phyloP scores from a whole-genome alignment of 306 rosid genomes.

The Pterocarpus macrocarpus region DNA sequence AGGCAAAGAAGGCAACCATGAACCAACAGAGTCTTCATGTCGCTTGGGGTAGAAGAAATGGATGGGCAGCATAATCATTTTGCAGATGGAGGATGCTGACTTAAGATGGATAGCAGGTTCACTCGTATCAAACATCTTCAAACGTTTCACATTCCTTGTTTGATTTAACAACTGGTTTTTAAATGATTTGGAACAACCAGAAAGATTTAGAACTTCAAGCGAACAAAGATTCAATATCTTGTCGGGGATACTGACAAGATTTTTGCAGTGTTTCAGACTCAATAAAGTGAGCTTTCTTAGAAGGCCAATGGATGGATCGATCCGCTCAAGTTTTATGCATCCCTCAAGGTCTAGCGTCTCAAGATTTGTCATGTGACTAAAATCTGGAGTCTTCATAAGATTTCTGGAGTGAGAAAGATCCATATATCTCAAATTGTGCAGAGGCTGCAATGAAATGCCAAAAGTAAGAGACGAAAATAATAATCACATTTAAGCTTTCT shows the following conservation, averaged over 20 bases:
- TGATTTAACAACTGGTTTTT: not conserved
- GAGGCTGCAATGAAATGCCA: not conserved
- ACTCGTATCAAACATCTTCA: no score
- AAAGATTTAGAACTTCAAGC: not conserved
- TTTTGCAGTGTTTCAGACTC: not conserved
- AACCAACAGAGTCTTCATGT: not conserved
- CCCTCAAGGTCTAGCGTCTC: fast-evolving
- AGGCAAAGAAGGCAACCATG: not conserved
- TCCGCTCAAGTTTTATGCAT: not conserved
- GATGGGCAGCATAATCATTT: no score
- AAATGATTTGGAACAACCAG: constrained; percentile 1
- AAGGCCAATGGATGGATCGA: constrained; percentile 16
- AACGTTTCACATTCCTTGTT: no score
- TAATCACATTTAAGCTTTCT: no score
- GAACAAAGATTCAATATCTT: not conserved
- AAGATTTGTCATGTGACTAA: not conserved
- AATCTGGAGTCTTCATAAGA: constrained; percentile 1
- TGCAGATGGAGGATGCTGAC: no score
- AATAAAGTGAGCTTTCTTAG: not conserved
- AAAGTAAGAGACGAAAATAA: not conserved
- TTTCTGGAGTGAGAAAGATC: not conserved
- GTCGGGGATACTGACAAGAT: not conserved
- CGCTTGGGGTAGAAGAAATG: not conserved
- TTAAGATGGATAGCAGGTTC: no score
- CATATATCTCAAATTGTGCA: not conserved